These are phyloP conservation scores for Nothomitra cinnamomea DNA, from an alignment of 2,329 filamentous ascomycete species.

Conservation along the genomic window DNA sequence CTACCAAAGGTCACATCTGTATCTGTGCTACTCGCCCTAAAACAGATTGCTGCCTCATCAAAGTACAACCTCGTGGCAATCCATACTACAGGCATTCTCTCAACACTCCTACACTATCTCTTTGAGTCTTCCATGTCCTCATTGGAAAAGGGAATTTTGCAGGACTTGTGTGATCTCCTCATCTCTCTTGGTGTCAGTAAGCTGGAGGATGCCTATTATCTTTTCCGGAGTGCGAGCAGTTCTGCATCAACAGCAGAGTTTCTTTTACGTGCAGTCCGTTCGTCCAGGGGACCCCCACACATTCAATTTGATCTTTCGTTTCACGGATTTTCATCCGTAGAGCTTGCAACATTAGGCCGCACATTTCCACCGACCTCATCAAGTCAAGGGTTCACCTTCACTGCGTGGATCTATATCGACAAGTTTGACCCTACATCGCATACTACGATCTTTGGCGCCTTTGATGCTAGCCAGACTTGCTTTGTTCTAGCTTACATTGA, in stretches of 20 bases:
- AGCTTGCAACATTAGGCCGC: conserved; percentile 70
- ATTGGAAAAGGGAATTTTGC: conserved; percentile 40
- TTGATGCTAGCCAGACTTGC: conserved; percentile 80
- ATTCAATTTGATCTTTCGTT: conserved; percentile 89
- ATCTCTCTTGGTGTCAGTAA: conserved; percentile 60
- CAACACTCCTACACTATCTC: conserved; percentile 44
- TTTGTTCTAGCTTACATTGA: conserved; percentile 91
- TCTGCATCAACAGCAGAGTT: conserved; percentile 46
- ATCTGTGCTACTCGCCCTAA: conserved; percentile 47
- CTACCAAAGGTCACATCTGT: conserved; percentile 28
- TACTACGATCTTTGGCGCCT: conserved; percentile 91
- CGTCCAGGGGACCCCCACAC: conserved; percentile 62
- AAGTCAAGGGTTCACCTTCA: conserved; percentile 69
- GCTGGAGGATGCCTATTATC: conserved; percentile 66
- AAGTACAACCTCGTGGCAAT: conserved; percentile 52
- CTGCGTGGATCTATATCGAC: conserved; percentile 79
- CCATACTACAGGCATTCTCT: conserved; percentile 55
- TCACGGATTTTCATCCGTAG: conserved; percentile 77
- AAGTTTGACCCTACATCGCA: conserved; percentile 70
- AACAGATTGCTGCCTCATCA: conserved; percentile 40
- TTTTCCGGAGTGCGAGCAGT: conserved; percentile 41
- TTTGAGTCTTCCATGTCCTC: conserved; percentile 39
- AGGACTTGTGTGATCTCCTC: conserved; percentile 50
- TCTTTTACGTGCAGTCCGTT: conserved; percentile 53
- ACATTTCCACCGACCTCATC: conserved; percentile 66